Evolutionary conservation across 352 stramenopile genomes (phyloP).

Genomic region (Phytophthora europaea): DNA sequence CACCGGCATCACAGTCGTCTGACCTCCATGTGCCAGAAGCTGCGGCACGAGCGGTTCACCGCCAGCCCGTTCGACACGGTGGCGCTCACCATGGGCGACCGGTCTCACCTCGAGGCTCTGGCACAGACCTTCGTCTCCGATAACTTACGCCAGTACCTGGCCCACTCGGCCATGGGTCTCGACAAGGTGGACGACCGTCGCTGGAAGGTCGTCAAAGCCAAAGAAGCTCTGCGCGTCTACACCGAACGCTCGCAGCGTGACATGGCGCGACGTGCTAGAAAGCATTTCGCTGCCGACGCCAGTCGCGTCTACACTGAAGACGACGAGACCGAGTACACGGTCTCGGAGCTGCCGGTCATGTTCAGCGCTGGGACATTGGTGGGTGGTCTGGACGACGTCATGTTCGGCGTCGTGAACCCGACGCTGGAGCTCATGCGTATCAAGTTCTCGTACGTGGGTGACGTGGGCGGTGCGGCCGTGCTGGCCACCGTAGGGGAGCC

Average conservation of each 20-base stretch:
- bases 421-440: slow-evolving; percentile 49
- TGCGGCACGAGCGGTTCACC: slow-evolving; percentile 31
- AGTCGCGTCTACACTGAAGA: slow-evolving; percentile 16
- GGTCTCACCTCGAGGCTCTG: slow-evolving; percentile 33
- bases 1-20: background rate
- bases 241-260: slow-evolving; percentile 38
- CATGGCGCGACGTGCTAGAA: slow-evolving; percentile 27
- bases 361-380: slow-evolving; percentile 43
- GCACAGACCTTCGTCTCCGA: slow-evolving; percentile 45
- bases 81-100: slow-evolving; percentile 33
- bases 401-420: slow-evolving; percentile 49
- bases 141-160: slow-evolving; percentile 51
- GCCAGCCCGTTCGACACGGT: slow-evolving; percentile 38
- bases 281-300: slow-evolving; percentile 10
- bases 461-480: slow-evolving; percentile 47
- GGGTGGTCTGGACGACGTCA: slow-evolving; percentile 47
- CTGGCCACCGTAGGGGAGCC: slow-evolving; percentile 52
- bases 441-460: slow-evolving; percentile 58
- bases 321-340: slow-evolving; percentile 20
- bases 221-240: slow-evolving; percentile 41
- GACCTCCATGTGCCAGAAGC: background rate
- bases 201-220: slow-evolving; percentile 47
- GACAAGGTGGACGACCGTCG: slow-evolving; percentile 43
- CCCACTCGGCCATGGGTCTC: slow-evolving; percentile 32
- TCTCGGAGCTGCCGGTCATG: slow-evolving; percentile 36